These are phyloP conservation scores for Madurella fahalii DNA, from an alignment of 2,329 filamentous ascomycete species.

Conservation along the genomic window DNA sequence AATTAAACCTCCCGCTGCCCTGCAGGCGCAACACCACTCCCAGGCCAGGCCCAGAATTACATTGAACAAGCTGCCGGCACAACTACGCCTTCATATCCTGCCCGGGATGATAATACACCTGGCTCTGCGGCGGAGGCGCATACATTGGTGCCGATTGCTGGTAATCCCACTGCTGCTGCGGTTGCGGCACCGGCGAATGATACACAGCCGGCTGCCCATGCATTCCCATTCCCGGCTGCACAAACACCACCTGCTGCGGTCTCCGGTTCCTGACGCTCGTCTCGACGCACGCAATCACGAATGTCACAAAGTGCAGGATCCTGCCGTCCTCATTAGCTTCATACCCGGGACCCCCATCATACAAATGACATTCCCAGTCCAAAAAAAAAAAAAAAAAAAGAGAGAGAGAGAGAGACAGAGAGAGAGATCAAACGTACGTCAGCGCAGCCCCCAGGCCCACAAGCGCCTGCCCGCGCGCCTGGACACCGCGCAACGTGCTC, in stretches of 20 bases:
- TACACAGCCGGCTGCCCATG: background rate
- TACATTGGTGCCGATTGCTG: background rate
- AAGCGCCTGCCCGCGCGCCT: background rate
- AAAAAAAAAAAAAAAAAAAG: background rate
- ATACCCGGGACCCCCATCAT: background rate
- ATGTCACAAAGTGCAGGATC: conserved; percentile 12
- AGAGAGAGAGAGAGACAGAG: too few species aligned
- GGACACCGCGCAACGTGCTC: background rate
- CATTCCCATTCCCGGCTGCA: background rate
- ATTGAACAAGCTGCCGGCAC: background rate
- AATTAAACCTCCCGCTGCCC: too few species aligned
- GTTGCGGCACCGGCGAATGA: background rate
- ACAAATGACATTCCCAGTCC: background rate
- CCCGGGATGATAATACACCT: background rate
- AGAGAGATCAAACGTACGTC: too few species aligned
- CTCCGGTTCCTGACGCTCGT: conserved; percentile 3
- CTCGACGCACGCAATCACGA: conserved; percentile 17
- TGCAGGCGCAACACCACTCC: too few species aligned
- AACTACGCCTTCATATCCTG: background rate
- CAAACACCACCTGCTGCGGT: background rate
- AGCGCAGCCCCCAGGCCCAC: conserved; percentile 1
- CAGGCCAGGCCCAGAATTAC: too few species aligned
- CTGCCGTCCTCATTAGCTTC: background rate
- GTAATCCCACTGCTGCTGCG: background rate
- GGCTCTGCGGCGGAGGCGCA: background rate